phyloP scores from a whole-genome alignment of 768 basidiomycete genomes.

The Rhodotorula taiwanensis region DNA sequence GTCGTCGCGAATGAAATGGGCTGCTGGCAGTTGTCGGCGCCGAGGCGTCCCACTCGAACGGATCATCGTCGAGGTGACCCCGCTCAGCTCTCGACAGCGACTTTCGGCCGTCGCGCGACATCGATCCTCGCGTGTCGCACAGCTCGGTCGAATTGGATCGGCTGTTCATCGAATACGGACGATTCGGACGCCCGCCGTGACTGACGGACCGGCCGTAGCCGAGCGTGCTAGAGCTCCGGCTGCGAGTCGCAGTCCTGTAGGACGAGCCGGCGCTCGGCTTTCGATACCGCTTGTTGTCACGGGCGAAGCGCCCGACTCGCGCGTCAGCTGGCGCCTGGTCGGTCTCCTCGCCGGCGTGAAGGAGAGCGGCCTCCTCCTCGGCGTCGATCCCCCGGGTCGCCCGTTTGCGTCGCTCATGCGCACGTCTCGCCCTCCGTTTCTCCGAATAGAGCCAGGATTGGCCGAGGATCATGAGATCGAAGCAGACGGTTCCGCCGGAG shows the following conservation, averaged over 20 bases:
- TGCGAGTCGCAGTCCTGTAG: neutral
- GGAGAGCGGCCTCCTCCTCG: slow-evolving; percentile 21
- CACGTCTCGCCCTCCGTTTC: slow-evolving; percentile 8
- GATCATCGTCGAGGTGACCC: neutral
- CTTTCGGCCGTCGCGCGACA: neutral
- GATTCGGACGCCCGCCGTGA: neutral
- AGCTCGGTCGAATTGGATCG: slow-evolving; percentile 22
- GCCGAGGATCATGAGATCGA: slow-evolving; percentile 82
- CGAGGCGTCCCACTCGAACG: neutral
- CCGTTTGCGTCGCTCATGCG: slow-evolving; percentile 7
- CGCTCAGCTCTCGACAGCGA: neutral
- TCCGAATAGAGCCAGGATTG: slow-evolving; percentile 69
- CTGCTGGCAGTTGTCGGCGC: neutral
- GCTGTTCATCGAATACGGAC: neutral
- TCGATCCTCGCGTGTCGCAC: neutral
- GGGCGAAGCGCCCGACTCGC: neutral
- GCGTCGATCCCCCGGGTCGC: neutral
- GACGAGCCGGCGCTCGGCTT: neutral
- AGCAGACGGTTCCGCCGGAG: slow-evolving; percentile 83
- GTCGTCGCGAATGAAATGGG: neutral
- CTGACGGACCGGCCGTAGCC: slow-evolving; percentile 7
- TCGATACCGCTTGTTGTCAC: slow-evolving; percentile 1
- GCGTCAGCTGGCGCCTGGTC: neutral
- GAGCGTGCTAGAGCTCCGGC: slow-evolving; percentile 3
- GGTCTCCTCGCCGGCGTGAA: neutral